Evolutionary conservation across 495 filamentous ascomycete genomes (phyloP).

Genomic region (Hypomontagnella submonticulosa): DNA sequence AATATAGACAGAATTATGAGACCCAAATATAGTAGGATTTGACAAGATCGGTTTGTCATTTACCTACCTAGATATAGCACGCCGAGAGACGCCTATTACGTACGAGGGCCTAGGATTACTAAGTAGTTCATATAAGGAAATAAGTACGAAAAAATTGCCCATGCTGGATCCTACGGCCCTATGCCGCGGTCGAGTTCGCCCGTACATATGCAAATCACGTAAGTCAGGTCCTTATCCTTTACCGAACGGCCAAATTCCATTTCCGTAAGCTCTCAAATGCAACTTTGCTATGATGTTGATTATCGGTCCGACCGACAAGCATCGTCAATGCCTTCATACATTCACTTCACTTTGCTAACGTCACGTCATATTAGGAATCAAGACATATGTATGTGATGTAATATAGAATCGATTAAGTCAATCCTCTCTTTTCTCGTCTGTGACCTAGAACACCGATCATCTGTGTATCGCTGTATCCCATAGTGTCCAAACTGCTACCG

Average conservation of each 20-base stretch:
- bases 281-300: conserved; percentile 8
- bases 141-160: not conserved
- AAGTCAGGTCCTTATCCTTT: conserved; percentile 10
- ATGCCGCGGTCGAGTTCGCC: conserved; percentile 21
- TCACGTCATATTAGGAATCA: conserved; percentile 1
- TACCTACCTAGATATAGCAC: too few relatives aligned
- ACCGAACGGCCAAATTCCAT: conserved; percentile 34
- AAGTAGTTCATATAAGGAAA: not conserved
- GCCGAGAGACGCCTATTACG: not conserved
- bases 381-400: not conserved
- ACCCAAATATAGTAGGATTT: too few relatives aligned
- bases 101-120: not conserved
- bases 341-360: too few relatives aligned
- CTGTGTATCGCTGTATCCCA: conserved; percentile 23
- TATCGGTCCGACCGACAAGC: conserved; percentile 26
- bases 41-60: too few relatives aligned
- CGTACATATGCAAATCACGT: conserved; percentile 8
- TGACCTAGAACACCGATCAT: conserved; percentile 18
- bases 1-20: too few relatives aligned
- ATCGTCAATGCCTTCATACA: conserved; percentile 6
- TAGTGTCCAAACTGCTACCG: not conserved
- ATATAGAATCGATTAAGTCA: conserved; percentile 9
- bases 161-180: conserved; percentile 7
- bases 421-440: conserved; percentile 3
- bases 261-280: conserved; percentile 23